These are phyloP conservation scores for Kuraishia capsulata DNA, from an alignment of 805 yeast genomes.

Conservation along the genomic window DNA sequence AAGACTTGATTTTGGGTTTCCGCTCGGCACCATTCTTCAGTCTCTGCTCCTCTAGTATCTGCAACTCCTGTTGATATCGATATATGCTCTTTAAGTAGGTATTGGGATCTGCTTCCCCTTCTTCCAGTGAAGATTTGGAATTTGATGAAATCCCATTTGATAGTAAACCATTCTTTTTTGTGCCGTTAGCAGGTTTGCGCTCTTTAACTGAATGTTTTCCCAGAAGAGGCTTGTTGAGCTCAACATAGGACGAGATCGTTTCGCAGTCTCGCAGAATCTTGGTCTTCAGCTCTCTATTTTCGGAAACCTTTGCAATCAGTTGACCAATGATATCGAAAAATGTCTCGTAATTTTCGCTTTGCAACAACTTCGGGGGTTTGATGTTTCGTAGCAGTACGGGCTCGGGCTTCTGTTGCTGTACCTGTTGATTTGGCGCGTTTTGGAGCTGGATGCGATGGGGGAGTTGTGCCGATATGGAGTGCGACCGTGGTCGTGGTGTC, in stretches of 20 bases:
- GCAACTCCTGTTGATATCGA: background rate
- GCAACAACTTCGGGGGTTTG: background rate
- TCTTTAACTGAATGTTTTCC: too few species aligned
- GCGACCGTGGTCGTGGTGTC: background rate
- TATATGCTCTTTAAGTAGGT: background rate
- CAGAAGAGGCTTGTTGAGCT: background rate
- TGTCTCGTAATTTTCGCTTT: conserved; percentile 6
- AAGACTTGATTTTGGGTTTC: background rate
- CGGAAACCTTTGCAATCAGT: conserved; percentile 2
- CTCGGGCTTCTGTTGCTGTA: background rate
- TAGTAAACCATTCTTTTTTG: too few species aligned
- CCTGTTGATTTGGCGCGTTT: background rate
- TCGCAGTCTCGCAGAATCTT: conserved; percentile 4
- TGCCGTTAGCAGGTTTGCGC: too few species aligned
- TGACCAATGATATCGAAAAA: conserved; percentile 4
- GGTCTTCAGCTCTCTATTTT: conserved; percentile 4
- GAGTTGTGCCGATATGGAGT: conserved; percentile 1
- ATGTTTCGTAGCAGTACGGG: background rate
- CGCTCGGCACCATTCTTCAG: background rate
- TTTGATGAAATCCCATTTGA: too few species aligned
- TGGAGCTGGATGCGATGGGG: background rate
- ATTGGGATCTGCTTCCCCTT: too few species aligned
- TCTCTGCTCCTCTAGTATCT: background rate
- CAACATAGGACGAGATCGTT: conserved; percentile 2
- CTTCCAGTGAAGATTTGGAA: too few species aligned